phyloP scores from a whole-genome alignment of 352 stramenopile species.

The Pythium periplocum region DNA sequence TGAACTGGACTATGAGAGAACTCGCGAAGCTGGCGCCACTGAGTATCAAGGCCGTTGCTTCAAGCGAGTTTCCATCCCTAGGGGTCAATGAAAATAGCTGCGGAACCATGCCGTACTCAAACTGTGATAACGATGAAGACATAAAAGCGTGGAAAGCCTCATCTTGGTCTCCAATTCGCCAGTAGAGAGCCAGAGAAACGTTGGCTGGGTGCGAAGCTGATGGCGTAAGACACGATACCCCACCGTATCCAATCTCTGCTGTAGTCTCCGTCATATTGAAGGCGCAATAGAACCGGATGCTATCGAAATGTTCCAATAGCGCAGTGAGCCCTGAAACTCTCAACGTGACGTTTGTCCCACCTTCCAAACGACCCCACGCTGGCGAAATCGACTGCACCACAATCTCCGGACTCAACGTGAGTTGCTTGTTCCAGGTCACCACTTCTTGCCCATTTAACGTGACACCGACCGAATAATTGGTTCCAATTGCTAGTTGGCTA shows the following conservation, averaged over 20 bases:
- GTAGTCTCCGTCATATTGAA: slow-evolving; percentile 3
- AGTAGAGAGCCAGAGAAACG: slow-evolving; percentile 1
- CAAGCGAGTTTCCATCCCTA: background rate
- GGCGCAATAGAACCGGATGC: slow-evolving; percentile 1
- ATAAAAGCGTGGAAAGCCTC: background rate
- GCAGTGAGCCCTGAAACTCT: background rate
- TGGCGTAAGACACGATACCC: slow-evolving; percentile 1
- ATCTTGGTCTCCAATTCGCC: background rate
- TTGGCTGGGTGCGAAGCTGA: background rate
- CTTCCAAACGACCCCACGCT: slow-evolving; percentile 8
- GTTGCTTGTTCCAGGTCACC: background rate
- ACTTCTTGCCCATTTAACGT: slow-evolving; percentile 8
- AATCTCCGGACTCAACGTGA: background rate
- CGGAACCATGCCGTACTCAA: slow-evolving; percentile 7
- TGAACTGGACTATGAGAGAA: slow-evolving; percentile 3
- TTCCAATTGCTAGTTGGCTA: background rate
- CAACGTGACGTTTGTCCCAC: slow-evolving; percentile 2
- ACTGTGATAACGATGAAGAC: background rate
- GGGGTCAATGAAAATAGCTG: slow-evolving; percentile 2
- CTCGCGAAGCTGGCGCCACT: background rate
- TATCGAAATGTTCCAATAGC: background rate
- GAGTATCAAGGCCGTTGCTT: slow-evolving; percentile 4
- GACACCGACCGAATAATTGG: background rate
- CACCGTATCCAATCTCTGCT: background rate
- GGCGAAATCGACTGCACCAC: background rate